These are phyloP conservation scores for Saksenaea oblongispora DNA, from an alignment of 371 early-diverging fungal genomes.

Conservation along the genomic window DNA sequence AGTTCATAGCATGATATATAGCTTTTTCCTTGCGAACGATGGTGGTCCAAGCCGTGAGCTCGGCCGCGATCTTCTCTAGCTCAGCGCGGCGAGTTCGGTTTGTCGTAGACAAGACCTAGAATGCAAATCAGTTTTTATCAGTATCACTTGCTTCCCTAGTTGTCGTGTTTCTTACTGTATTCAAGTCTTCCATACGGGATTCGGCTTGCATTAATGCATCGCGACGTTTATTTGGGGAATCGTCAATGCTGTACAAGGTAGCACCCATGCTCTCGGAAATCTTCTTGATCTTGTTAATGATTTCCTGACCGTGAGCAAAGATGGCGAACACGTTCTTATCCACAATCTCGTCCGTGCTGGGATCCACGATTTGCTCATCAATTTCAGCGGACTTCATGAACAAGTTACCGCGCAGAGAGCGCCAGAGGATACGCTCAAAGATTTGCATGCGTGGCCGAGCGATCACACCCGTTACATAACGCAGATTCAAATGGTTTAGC, in stretches of 20 bases:
- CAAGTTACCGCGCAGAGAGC: conserved; percentile 96
- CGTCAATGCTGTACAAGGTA: conserved; percentile 89
- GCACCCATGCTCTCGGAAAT: conserved; percentile 95
- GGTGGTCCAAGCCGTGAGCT: conserved; percentile 84
- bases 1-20: conserved; percentile 95
- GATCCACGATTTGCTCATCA: conserved; percentile 86
- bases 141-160: neutral
- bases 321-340: conserved; percentile 96
- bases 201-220: conserved; percentile 76
- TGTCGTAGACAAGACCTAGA: conserved; percentile 81
- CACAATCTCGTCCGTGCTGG: conserved; percentile 71
- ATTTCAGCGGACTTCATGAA: conserved; percentile 96
- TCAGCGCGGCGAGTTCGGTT: conserved; percentile 83
- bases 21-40: conserved; percentile 96
- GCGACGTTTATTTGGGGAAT: conserved; percentile 80
- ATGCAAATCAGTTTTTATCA: conserved; percentile 8
- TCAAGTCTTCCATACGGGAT: conserved; percentile 52
- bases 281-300: conserved; percentile 89
- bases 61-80: conserved; percentile 80
- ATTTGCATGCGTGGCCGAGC: conserved; percentile 78
- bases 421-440: conserved; percentile 96
- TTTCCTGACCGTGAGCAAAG: conserved; percentile 94
- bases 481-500: conserved; percentile 50
- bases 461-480: conserved; percentile 93
- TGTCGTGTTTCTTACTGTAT: conserved; percentile 29